Conservation (phyloP, 2,329 filamentous ascomycete genomes). For the Neopestalotiopsis clavispora region DNA sequence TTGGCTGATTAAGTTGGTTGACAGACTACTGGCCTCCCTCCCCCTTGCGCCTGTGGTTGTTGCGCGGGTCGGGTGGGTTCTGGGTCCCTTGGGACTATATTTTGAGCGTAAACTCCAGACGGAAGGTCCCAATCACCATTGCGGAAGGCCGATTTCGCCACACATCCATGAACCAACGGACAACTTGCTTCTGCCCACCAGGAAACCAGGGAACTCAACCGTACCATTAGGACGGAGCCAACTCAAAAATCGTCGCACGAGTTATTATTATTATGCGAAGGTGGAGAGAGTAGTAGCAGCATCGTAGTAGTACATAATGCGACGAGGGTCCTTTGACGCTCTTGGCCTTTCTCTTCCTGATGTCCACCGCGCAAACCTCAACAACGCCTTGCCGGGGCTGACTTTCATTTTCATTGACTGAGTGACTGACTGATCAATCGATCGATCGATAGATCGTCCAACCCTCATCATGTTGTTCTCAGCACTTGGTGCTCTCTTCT, state of each 20-base stretch:
- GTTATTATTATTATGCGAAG: not conserved
- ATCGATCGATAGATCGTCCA: not conserved
- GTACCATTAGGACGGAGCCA: no score
- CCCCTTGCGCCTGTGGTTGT: not conserved
- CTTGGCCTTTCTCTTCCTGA: not conserved
- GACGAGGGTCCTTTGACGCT: not conserved
- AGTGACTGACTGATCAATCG: not conserved
- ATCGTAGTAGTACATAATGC: not conserved
- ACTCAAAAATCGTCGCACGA: no score
- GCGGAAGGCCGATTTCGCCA: not conserved
- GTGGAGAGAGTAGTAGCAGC: not conserved
- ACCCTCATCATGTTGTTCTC: slow-evolving; percentile 2
- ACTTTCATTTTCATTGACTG: no score
- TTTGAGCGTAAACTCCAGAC: slow-evolving; percentile 7
- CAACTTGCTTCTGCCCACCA: not conserved
- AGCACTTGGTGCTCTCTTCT: not conserved
- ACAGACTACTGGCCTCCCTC: no score
- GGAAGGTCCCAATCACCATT: slow-evolving; percentile 12
- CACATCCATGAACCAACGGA: not conserved
- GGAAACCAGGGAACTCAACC: no score
- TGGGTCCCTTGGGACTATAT: not conserved
- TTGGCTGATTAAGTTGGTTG: no score
- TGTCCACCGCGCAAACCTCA: no score
- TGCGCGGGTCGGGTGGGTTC: not conserved
- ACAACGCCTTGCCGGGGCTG: not conserved